These are phyloP conservation scores for Fusarium dlaminii DNA, from an alignment of 2,329 filamentous ascomycete genomes.

Conservation along the genomic window DNA sequence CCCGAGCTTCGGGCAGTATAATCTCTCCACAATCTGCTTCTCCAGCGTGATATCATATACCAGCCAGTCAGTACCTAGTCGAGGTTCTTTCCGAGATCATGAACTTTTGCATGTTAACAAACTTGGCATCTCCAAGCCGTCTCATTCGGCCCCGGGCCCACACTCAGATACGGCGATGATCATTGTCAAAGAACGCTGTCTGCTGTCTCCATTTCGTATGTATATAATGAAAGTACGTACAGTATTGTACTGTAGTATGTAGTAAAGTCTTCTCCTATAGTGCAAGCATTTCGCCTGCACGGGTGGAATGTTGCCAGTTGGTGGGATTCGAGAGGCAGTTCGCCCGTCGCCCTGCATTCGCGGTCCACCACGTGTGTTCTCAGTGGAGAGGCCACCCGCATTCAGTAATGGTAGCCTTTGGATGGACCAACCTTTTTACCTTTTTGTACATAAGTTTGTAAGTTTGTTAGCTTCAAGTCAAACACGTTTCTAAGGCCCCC, in stretches of 20 bases:
- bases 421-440: background rate
- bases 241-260: background rate
- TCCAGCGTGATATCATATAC: background rate
- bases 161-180: conserved; percentile 5
- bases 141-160: conserved; percentile 13
- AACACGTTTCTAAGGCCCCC: conserved; percentile 17
- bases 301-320: conserved; percentile 18
- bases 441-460: background rate
- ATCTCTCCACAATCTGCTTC: background rate
- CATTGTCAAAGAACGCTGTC: background rate
- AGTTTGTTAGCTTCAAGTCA: conserved; percentile 6
- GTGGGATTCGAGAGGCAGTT: conserved; percentile 39
- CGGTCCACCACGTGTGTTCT: conserved; percentile 41
- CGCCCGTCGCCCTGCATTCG: conserved; percentile 40
- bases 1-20: background rate
- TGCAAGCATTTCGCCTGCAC: background rate
- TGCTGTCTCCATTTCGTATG: conserved; percentile 2
- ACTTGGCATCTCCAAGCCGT: background rate
- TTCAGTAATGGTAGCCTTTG: background rate
- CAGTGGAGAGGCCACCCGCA: conserved; percentile 11
- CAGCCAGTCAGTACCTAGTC: background rate
- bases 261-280: conserved; percentile 1
- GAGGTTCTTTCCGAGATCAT: conserved; percentile 5
- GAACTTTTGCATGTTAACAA: background rate
- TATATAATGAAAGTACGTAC: background rate